Evolutionary conservation across 129 eudicot genomes (phyloP).

Genomic region (carrot (Daucus carota)): DNA sequence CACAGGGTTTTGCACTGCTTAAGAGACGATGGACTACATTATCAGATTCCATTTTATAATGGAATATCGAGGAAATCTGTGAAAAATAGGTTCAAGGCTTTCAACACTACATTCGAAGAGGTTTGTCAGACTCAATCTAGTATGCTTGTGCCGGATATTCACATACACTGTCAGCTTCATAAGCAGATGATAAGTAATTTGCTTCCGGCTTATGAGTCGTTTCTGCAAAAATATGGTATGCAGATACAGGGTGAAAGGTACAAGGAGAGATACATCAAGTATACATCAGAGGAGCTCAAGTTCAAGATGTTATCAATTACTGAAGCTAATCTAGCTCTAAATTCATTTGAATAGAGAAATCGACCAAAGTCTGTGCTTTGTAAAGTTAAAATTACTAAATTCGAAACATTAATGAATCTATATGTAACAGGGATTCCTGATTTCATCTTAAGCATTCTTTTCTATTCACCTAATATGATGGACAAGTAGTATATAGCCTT

Average conservation of each 20-base stretch:
- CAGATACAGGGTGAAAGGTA: not conserved
- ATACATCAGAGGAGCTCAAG: not conserved
- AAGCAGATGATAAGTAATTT: not conserved
- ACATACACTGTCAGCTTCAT: not conserved
- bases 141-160: not conserved
- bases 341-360: not conserved
- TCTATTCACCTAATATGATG: not conserved
- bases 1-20: not conserved
- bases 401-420: not conserved
- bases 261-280: not conserved
- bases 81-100: not conserved
- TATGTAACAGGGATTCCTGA: not conserved
- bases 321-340: not conserved
- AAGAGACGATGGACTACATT: not conserved
- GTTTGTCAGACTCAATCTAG: not conserved
- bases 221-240: not conserved
- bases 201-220: conserved; percentile 9
- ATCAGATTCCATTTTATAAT: not conserved
- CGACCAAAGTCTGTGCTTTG: not conserved
- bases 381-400: not conserved
- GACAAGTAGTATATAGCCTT: too few relatives aligned
- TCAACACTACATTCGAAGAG: not conserved
- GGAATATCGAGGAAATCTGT: not conserved
- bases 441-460: not conserved
- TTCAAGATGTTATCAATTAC: not conserved